phyloP scores from a whole-genome alignment of 306 rosid genomes.

The Vigna hirtella region DNA sequence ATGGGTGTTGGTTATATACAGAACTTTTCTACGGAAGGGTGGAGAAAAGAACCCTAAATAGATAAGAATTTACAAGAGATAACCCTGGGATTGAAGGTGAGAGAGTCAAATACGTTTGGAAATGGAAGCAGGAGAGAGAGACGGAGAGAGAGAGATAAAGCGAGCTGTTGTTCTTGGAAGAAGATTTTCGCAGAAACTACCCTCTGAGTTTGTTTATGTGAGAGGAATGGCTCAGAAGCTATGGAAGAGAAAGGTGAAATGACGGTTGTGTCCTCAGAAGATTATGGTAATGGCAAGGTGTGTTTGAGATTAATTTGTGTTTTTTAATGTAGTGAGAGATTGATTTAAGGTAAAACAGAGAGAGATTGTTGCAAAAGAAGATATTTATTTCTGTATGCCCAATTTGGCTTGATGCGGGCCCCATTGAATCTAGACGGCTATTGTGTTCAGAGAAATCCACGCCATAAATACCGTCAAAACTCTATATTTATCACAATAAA shows the following conservation, averaged over 20 bases:
- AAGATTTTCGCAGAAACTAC: conserved; percentile 30
- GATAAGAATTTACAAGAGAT: conserved; percentile 47
- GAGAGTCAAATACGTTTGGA: conserved; percentile 60
- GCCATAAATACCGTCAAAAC: not conserved
- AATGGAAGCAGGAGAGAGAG: conserved; percentile 46
- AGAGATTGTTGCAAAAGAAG: not conserved
- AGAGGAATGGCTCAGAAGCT: conserved; percentile 27
- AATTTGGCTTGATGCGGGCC: not conserved
- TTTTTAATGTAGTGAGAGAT: conserved; percentile 24
- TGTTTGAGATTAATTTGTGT: not conserved
- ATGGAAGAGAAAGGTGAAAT: conserved; percentile 11
- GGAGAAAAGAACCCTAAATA: conserved; percentile 11
- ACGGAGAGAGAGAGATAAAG: conserved; percentile 24
- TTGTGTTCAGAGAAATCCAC: not conserved
- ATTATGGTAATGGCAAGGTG: conserved; percentile 4
- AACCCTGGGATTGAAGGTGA: conserved; percentile 38
- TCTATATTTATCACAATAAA: not conserved
- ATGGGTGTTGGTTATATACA: conserved; percentile 43
- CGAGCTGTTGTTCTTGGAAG: not conserved
- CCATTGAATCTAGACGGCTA: conserved; percentile 21
- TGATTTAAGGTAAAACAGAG: not conserved
- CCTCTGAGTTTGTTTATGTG: not conserved
- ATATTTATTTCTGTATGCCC: not conserved
- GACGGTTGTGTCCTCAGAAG: conserved; percentile 37
- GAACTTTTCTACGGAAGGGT: conserved; percentile 9